Conservation (phyloP, 2,329 filamentous ascomycete species). For the Cercospora sesami region DNA sequence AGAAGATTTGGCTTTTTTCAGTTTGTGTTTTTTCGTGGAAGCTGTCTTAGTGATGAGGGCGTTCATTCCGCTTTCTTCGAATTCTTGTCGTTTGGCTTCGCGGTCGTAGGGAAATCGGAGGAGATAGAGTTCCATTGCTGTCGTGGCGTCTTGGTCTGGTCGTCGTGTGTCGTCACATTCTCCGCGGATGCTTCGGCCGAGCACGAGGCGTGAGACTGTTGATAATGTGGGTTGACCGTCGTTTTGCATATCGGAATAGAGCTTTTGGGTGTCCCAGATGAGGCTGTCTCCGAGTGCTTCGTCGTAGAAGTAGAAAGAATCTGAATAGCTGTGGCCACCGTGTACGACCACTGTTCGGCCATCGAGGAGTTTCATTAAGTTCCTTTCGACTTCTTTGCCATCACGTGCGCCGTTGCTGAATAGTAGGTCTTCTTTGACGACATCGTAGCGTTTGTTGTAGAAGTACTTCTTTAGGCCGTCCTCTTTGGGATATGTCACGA, state of each 20-base stretch:
- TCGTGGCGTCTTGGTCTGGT: conserved; percentile 15
- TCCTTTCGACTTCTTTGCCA: conserved; percentile 11
- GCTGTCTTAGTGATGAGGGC: not conserved
- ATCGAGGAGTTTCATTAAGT: conserved; percentile 6
- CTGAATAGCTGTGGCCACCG: not conserved
- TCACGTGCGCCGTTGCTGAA: conserved; percentile 10
- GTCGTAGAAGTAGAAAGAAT: conserved; percentile 10
- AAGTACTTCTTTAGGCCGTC: conserved; percentile 9
- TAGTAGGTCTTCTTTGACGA: conserved; percentile 9
- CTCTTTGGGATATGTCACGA: conserved; percentile 16
- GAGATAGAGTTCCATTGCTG: conserved; percentile 17
- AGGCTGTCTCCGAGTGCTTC: not conserved
- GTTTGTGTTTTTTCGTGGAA: not conserved
- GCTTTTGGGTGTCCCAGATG: conserved; percentile 11
- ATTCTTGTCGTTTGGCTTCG: not conserved
- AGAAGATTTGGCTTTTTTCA: conserved; percentile 3
- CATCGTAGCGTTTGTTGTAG: conserved; percentile 6
- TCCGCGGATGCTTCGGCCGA: not conserved
- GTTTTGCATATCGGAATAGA: conserved; percentile 11
- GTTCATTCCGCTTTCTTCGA: not conserved
- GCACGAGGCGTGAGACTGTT: conserved; percentile 1
- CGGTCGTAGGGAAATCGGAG: conserved; percentile 7
- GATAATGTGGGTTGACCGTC: conserved; percentile 6
- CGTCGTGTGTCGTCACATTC: conserved; percentile 2
- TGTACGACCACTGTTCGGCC: conserved; percentile 15